Evolutionary conservation across 2,329 filamentous ascomycete genomes (phyloP).

Genomic region (Fusarium temperatum): DNA sequence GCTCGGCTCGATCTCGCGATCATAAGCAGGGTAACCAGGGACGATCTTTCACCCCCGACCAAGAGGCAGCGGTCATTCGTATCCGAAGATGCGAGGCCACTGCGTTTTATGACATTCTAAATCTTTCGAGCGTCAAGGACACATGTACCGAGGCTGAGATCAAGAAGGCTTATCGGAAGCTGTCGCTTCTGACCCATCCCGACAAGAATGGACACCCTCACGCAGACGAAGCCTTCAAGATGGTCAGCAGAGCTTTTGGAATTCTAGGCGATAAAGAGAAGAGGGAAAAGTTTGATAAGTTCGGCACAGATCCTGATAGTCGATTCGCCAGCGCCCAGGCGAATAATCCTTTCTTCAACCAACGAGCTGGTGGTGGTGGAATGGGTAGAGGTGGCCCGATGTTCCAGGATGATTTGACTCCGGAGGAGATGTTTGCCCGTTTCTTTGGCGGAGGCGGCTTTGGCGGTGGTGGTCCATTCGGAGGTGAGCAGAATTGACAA

Average conservation of each 20-base stretch:
- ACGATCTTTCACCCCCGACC: constrained; percentile 84
- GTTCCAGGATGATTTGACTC: constrained; percentile 93
- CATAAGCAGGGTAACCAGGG: constrained; percentile 82
- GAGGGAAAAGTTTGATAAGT: constrained; percentile 81
- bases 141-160: constrained; percentile 83
- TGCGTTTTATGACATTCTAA: constrained; percentile 95
- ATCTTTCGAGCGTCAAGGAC: constrained; percentile 70
- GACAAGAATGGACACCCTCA: constrained; percentile 98
- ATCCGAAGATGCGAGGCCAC: constrained; percentile 86
- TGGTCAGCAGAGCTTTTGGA: constrained; percentile 94
- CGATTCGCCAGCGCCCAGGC: constrained; percentile 75
- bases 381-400: constrained; percentile 65
- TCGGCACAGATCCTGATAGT: constrained; percentile 91
- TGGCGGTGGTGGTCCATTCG: constrained; percentile 68
- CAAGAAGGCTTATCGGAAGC: constrained; percentile 97
- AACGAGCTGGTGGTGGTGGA: constrained; percentile 50
- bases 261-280: constrained; percentile 94
- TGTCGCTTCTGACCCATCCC: constrained; percentile 93
- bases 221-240: constrained; percentile 98
- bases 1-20: constrained; percentile 62
- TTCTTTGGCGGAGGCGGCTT: constrained; percentile 88
- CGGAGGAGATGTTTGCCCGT: constrained; percentile 95
- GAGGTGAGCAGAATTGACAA: constrained; percentile 45
- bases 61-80: constrained; percentile 89
- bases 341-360: constrained; percentile 71